phyloP scores from a whole-genome alignment of 768 basidiomycete species.

The Kwoniella europaea region DNA sequence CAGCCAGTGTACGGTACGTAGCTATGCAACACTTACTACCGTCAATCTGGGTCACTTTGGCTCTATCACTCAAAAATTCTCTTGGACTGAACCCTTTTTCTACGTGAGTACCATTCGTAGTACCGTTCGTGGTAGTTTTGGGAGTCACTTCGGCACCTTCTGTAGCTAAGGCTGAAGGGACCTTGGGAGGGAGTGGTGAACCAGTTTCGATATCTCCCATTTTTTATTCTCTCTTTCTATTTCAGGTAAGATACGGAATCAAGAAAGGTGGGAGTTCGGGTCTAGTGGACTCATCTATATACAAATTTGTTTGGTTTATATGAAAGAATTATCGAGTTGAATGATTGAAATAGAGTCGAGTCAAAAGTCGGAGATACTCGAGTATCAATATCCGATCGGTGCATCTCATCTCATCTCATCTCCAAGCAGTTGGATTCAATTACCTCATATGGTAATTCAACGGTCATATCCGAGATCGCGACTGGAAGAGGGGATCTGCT shows the following conservation, averaged over 20 bases:
- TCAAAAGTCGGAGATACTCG: not conserved
- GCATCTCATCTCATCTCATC: not conserved
- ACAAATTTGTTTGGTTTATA: not conserved
- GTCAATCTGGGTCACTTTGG: conserved; percentile 33
- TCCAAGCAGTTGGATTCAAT: not conserved
- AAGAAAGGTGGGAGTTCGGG: no score
- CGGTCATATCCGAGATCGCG: not conserved
- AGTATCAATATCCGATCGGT: no score
- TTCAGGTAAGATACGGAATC: no score
- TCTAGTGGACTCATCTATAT: not conserved
- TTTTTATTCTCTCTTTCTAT: not conserved
- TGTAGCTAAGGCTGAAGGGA: conserved; percentile 3
- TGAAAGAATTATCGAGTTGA: no score
- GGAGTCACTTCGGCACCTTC: not conserved
- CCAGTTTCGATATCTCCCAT: conserved; percentile 26
- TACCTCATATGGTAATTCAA: not conserved
- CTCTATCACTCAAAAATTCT: conserved; percentile 38
- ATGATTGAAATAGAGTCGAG: not conserved
- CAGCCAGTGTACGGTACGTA: conserved; percentile 6
- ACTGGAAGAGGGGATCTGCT: not conserved
- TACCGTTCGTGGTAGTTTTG: conserved; percentile 10
- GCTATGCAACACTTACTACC: conserved; percentile 30
- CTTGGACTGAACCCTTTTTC: conserved; percentile 13
- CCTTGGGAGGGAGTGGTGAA: not conserved
- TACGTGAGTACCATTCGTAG: not conserved